These are phyloP conservation scores for Populus deltoides DNA, from an alignment of 345 rosid genomes.

Conservation along the genomic window DNA sequence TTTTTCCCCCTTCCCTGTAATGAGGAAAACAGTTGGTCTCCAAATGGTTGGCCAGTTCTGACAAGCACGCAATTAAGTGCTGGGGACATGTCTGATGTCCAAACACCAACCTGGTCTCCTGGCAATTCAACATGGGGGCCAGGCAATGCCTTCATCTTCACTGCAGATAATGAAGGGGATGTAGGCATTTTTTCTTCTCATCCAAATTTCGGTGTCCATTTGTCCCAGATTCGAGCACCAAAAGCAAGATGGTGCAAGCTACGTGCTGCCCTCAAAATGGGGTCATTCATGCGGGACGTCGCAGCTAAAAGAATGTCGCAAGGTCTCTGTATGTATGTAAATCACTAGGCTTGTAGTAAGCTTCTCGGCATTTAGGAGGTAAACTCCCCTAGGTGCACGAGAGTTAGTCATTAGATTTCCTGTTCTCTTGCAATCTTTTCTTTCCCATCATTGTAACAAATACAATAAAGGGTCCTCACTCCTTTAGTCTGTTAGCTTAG, in stretches of 20 bases:
- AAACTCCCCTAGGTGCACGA: constrained; percentile 5
- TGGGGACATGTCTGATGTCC: constrained; percentile 20
- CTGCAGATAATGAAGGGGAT: constrained; percentile 29
- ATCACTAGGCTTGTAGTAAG: constrained; percentile 11
- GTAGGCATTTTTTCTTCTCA: constrained; percentile 19
- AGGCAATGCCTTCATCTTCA: constrained; percentile 15
- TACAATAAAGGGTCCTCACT: not conserved
- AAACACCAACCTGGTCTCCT: constrained; percentile 41
- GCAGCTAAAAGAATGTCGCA: constrained; percentile 30
- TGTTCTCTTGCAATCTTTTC: not conserved
- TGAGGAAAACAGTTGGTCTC: constrained; percentile 19
- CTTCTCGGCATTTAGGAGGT: constrained; percentile 20
- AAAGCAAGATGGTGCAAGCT: constrained; percentile 72
- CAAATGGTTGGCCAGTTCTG: constrained; percentile 8
- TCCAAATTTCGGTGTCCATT: constrained; percentile 22
- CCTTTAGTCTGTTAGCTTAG: not conserved
- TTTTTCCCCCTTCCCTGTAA: not conserved
- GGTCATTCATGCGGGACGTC: constrained; percentile 29
- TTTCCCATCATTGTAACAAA: not conserved
- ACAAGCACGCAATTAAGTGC: not conserved
- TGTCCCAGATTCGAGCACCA: constrained; percentile 28
- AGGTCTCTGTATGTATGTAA: constrained; percentile 21
- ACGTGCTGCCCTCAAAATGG: constrained; percentile 50
- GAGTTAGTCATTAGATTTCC: constrained; percentile 1
- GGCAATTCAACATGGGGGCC: constrained; percentile 27